Base-by-base conservation (phyloP, 257 asterid species). In the Lavandula angustifolia region DNA sequence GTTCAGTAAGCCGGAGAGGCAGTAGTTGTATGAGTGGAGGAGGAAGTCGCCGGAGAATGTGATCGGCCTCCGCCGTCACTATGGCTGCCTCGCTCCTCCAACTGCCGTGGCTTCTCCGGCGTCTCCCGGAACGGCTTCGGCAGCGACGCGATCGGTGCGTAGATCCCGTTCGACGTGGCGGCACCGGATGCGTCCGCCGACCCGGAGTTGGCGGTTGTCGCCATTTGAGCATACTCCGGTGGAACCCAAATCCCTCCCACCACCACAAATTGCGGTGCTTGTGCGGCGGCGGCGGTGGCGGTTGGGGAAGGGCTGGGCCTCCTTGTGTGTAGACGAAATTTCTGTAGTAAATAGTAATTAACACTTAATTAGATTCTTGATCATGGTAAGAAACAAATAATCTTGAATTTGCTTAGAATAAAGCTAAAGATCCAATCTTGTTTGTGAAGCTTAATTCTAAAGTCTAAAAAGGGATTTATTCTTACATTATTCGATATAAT, bases 101-200 rank as follows among this genome's bases (percentile, higher is more conserved):
- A 74, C 17, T 50, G 43, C 13, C 12, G 68, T 7, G 50, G 3
- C 37, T 64, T 64, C 61, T 44, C 58, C 0, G 69, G 61, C 53
- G 78, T 32, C 47, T 79, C 82, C 42, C 64, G 85, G 60, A 51
- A 68, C 9, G 82, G 81, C 5, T 78, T 67, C 8, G 95, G 83
- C 50, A 79, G 46, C 4, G 79, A 13, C 1, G 97, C 81, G 0
- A 83, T 35, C 0, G 97, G 94, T 13, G 97, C 85, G 32, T 86
- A 89, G 48, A 89, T 60, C 29, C 91, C 86, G 29, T 72, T 72
- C 0, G 88, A 65, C 4, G 70, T 62, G 60, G 73, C 82, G 1
- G 61, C 85, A 8, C 75, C 79, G 2, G 87, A 68, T 0, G 80
- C 79, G 54, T 80, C 92, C 46, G 73, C 83, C 0, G 95, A 75